phyloP scores from a whole-genome alignment of 2,329 filamentous ascomycete species.

The Epichloe gansuensis region DNA sequence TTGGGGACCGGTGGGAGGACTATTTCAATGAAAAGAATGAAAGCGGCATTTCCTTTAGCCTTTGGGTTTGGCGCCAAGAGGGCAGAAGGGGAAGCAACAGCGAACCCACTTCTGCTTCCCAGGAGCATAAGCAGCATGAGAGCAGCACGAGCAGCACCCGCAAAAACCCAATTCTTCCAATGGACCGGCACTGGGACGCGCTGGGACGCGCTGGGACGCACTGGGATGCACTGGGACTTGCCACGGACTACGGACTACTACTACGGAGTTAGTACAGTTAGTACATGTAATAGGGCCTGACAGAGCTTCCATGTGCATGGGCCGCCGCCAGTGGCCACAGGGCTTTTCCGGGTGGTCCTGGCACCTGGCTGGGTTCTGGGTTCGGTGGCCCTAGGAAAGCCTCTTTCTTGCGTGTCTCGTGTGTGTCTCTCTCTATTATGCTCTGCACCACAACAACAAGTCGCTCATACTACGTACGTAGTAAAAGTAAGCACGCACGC shows the following conservation, averaged over 20 bases:
- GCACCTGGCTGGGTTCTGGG: not conserved
- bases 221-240: no score
- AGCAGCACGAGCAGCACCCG: not conserved
- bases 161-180: not conserved
- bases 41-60: constrained; percentile 6
- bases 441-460: not conserved
- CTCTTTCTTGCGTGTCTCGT: not conserved
- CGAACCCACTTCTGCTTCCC: constrained; percentile 7
- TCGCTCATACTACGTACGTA: constrained; percentile 1
- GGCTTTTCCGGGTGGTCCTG: not conserved
- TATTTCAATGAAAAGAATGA: constrained; percentile 28
- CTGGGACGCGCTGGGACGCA: no score
- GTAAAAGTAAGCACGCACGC: no score
- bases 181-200: no score
- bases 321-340: not conserved
- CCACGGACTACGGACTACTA: no score
- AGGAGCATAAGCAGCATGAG: not conserved
- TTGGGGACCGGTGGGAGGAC: constrained; percentile 20
- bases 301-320: not conserved
- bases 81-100: constrained; percentile 1
- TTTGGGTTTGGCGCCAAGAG: not conserved
- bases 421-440: not conserved
- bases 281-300: no score
- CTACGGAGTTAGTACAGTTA: no score
- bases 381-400: not conserved